These are phyloP conservation scores for Talaromyces thailandensis DNA, from an alignment of 495 filamentous ascomycete species.

Conservation along the genomic window DNA sequence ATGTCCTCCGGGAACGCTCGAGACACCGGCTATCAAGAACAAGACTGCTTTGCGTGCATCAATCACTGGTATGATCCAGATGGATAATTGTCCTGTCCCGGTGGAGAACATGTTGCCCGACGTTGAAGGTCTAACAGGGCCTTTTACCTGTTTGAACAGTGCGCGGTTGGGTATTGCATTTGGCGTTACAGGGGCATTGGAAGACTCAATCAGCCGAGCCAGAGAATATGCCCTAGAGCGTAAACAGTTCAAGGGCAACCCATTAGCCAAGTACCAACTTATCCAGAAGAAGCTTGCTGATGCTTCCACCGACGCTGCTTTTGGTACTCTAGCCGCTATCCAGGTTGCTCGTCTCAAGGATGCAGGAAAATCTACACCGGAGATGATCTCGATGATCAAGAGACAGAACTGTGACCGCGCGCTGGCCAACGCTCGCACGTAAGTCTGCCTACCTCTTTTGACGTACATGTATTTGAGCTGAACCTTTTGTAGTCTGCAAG, in stretches of 20 bases:
- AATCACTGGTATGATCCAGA: slow-evolving; percentile 95
- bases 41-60: slow-evolving; percentile 91
- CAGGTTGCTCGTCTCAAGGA: slow-evolving; percentile 95
- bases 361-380: slow-evolving; percentile 73
- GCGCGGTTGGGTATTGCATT: slow-evolving; percentile 90
- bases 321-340: slow-evolving; percentile 72
- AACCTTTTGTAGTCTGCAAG: slow-evolving; percentile 59
- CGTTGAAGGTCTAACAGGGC: slow-evolving; percentile 78
- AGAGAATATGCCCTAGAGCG: slow-evolving; percentile 82
- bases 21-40: slow-evolving; percentile 89
- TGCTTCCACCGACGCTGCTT: slow-evolving; percentile 83
- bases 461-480: neutral
- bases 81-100: slow-evolving; percentile 83
- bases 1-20: slow-evolving; percentile 78
- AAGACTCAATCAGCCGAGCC: slow-evolving; percentile 76
- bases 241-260: slow-evolving; percentile 94
- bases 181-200: slow-evolving; percentile 85
- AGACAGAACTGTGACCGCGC: slow-evolving; percentile 95
- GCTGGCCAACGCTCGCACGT: slow-evolving; percentile 66
- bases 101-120: slow-evolving; percentile 90
- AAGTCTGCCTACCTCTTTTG: slow-evolving; percentile 18
- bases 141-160: slow-evolving; percentile 90
- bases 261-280: slow-evolving; percentile 94
- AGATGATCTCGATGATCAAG: slow-evolving; percentile 99
- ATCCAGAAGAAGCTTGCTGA: slow-evolving; percentile 97